A percentile compares a stretch with the other conserved stretches of the same genome.
Evolutionary conservation across 2,329 filamentous ascomycete genomes (phyloP).

Genomic region (Hirsutella rhossiliensis): DNA sequence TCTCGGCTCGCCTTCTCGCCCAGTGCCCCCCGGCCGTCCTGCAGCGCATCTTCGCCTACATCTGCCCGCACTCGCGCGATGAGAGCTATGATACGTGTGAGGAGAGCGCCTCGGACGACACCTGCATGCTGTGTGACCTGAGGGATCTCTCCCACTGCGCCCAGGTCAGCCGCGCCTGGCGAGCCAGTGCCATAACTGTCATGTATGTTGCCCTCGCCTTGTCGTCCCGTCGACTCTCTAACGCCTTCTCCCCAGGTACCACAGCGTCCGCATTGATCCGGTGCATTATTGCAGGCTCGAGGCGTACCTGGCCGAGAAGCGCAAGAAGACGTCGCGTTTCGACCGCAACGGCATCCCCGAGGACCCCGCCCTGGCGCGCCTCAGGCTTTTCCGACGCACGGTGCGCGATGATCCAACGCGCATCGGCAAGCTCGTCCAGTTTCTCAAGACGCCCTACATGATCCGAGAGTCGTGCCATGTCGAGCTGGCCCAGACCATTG

Average conservation of each 20-base stretch:
- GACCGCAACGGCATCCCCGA: slow-evolving; percentile 69
- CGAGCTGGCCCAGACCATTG: slow-evolving; percentile 74
- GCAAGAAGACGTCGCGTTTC: slow-evolving; percentile 62
- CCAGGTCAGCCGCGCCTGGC: slow-evolving; percentile 64
- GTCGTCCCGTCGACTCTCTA: not conserved
- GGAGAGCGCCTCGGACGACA: slow-evolving; percentile 62
- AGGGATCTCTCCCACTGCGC: slow-evolving; percentile 76
- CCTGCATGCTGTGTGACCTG: slow-evolving; percentile 89
- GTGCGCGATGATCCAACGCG: slow-evolving; percentile 63
- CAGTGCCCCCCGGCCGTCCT: slow-evolving; percentile 58
- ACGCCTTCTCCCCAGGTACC: slow-evolving; percentile 45
- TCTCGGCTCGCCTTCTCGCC: slow-evolving; percentile 31
- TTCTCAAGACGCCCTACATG: slow-evolving; percentile 90
- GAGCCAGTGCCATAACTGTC: slow-evolving; percentile 32
- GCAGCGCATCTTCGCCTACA: slow-evolving; percentile 62
- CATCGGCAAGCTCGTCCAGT: slow-evolving; percentile 59
- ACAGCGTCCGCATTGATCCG: slow-evolving; percentile 81
- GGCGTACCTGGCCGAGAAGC: slow-evolving; percentile 64
- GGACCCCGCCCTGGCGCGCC: slow-evolving; percentile 63
- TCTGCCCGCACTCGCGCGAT: slow-evolving; percentile 76
- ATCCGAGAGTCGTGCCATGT: slow-evolving; percentile 76
- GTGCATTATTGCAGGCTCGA: slow-evolving; percentile 93
- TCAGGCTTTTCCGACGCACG: slow-evolving; percentile 70
- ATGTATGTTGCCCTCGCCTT: slow-evolving; percentile 41
- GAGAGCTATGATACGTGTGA: slow-evolving; percentile 73